These are phyloP conservation scores for Rhodosporidiobolus odoratus DNA, from an alignment of 768 basidiomycete genomes.

Conservation along the genomic window DNA sequence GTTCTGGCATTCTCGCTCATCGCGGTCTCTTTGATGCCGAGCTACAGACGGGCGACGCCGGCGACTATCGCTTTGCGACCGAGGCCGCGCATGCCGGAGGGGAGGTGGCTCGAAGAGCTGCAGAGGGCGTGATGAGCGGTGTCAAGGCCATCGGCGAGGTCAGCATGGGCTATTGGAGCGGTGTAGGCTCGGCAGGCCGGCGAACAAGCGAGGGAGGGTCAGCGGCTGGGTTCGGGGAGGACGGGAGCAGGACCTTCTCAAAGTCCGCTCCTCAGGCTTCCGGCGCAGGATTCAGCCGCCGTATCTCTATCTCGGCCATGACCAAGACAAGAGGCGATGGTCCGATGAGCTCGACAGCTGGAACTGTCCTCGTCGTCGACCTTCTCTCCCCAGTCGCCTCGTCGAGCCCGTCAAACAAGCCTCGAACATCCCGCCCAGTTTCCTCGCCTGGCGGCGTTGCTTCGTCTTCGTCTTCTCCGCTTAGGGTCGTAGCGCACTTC, in stretches of 20 bases:
- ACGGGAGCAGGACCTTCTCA: slow-evolving; percentile 1
- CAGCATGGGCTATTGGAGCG: slow-evolving; percentile 16
- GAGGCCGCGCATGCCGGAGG: slow-evolving; percentile 24
- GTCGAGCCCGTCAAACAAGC: background rate
- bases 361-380: slow-evolving; percentile 36
- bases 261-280: slow-evolving; percentile 33
- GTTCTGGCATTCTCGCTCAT: slow-evolving; percentile 16
- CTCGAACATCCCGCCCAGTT: background rate
- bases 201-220: slow-evolving; percentile 1
- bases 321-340: background rate
- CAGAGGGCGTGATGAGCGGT: slow-evolving; percentile 35
- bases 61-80: background rate
- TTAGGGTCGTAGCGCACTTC: slow-evolving; percentile 35
- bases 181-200: background rate
- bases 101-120: slow-evolving; percentile 29
- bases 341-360: background rate
- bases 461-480: background rate
- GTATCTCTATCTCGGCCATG: background rate
- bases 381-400: background rate
- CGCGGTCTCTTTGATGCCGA: slow-evolving; percentile 26
- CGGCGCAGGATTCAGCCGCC: slow-evolving; percentile 6
- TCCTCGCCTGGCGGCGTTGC: background rate
- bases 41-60: no score
- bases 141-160: slow-evolving; percentile 34
- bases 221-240: background rate